Evolutionary conservation across 2,329 filamentous ascomycete species (phyloP).

Genomic region (Trichoderma pleuroti): DNA sequence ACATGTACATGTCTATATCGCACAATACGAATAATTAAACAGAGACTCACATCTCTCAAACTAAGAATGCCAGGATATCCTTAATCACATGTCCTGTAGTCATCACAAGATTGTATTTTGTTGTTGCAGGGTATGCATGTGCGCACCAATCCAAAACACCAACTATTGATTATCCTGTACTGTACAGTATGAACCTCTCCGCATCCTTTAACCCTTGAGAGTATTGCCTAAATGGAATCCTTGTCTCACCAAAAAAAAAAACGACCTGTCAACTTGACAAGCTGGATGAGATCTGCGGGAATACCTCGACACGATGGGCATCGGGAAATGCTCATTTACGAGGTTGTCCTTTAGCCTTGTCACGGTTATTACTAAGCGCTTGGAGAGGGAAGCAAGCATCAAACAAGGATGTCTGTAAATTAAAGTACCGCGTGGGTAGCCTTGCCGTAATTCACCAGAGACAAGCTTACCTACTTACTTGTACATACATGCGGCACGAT

Average conservation of each 20-base stretch:
- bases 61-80: neutral
- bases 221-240: neutral
- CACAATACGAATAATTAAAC: neutral
- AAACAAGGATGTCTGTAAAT: neutral
- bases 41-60: neutral
- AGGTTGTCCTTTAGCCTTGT: neutral
- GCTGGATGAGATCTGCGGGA: constrained; percentile 1
- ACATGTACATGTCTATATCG: neutral
- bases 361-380: neutral
- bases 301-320: neutral
- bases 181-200: neutral
- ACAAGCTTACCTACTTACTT: neutral
- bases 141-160: neutral
- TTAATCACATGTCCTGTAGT: neutral
- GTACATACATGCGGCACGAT: neutral
- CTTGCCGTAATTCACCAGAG: neutral
- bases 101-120: neutral
- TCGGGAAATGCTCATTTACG: neutral
- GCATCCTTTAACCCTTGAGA: neutral
- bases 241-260: constrained; percentile 1
- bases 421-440: neutral
- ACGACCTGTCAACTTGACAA: neutral
- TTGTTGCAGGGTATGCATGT: neutral
- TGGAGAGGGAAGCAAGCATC: neutral
- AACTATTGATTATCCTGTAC: neutral